Conservation (phyloP, 805 yeast genomes). For the Candida argentea region DNA sequence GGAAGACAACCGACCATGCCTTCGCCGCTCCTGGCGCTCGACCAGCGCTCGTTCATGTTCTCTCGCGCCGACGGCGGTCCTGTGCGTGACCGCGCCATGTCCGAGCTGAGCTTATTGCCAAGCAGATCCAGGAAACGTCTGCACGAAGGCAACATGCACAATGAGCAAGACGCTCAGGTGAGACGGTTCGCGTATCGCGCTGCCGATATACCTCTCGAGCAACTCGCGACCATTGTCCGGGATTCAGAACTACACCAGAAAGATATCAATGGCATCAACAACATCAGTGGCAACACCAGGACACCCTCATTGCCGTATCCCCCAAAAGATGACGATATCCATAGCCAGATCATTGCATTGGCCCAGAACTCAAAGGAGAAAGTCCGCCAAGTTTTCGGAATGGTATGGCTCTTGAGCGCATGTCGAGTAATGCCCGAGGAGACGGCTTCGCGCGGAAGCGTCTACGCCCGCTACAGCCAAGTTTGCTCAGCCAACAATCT, state of each 20-base stretch:
- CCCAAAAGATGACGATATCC: conserved; percentile 5
- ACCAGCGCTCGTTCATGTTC: too few relatives aligned
- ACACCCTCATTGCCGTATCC: not conserved
- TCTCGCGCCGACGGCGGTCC: too few relatives aligned
- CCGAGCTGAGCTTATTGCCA: too few relatives aligned
- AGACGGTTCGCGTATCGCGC: conserved; percentile 26
- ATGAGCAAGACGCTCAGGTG: conserved; percentile 27
- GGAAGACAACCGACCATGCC: not conserved
- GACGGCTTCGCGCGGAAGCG: conserved; percentile 32
- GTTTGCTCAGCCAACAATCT: conserved; percentile 30
- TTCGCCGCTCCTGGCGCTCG: too few relatives aligned
- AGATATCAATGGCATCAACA: conserved; percentile 6
- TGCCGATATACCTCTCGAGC: conserved; percentile 26
- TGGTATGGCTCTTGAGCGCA: conserved; percentile 66
- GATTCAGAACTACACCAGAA: conserved; percentile 24
- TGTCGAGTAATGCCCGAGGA: conserved; percentile 42
- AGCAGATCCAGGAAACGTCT: conserved; percentile 2
- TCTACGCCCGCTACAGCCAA: conserved; percentile 32
- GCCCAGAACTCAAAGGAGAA: conserved; percentile 38
- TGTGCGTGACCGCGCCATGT: too few relatives aligned
- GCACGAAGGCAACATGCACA: conserved; percentile 23
- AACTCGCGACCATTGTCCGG: conserved; percentile 35
- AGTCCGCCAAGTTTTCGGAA: conserved; percentile 69
- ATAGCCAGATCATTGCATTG: conserved; percentile 31
- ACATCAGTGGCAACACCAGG: conserved; percentile 1